Conservation (phyloP, 345 rosid species). For the Acer campestre region DNA sequence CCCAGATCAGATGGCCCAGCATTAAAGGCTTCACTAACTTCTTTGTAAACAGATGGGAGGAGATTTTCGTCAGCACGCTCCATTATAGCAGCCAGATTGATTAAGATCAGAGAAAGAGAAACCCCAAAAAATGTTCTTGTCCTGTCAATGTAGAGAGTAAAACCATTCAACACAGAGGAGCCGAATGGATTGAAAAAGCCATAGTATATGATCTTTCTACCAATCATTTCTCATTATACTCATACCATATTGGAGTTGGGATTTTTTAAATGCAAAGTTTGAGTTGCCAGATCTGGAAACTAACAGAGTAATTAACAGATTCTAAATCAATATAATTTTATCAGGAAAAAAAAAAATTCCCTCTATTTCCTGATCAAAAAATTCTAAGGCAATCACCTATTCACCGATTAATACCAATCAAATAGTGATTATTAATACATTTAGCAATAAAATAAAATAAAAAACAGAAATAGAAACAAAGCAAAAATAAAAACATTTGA, state of each 20-base stretch:
- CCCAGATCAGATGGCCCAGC: constrained; percentile 96
- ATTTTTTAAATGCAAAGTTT: neutral
- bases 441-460: neutral
- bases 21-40: constrained; percentile 94
- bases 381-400: too few species aligned
- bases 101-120: constrained; percentile 80
- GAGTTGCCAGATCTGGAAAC: neutral
- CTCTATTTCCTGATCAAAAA: neutral
- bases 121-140: constrained; percentile 74
- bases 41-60: constrained; percentile 92
- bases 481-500: too few species aligned
- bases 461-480: too few species aligned
- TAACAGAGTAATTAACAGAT: neutral
- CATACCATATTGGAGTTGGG: neutral
- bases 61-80: constrained; percentile 97
- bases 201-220: neutral
- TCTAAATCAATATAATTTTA: neutral
- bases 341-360: too few species aligned
- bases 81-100: constrained; percentile 94
- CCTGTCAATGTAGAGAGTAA: constrained; percentile 44
- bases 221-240: neutral
- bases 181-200: neutral
- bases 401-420: neutral
- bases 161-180: neutral
- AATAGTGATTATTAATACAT: neutral